Base-by-base conservation (phyloP, 2,329 filamentous ascomycete species). In the Verticillium klebahnii region DNA sequence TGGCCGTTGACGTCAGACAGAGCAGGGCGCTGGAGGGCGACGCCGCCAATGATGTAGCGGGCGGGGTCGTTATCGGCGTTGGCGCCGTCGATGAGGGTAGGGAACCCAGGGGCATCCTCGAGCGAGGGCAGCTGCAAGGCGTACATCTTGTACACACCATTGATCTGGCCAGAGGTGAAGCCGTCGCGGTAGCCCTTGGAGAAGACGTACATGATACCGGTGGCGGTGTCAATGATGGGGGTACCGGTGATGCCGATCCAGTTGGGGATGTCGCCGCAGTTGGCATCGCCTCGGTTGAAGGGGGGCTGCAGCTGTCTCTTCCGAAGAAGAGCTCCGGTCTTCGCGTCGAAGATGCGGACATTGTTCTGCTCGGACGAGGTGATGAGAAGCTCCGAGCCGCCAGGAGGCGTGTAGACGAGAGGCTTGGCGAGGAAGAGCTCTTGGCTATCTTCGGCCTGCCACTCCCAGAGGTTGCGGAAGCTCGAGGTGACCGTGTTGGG, bases 1-100 rank as follows among this genome's bases (percentile, higher is more conserved):
- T 75, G 70, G 29, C 75, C 74, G 36, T 78, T 66, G 54, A 66
- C 58, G 34, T 66, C 62, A 19, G 65, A 60, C 50, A 81, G 64
- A 37, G 75, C 73, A 1, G 78, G 76, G 19, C 78, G 71, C 67
- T 82, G 80, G 56, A 81, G 71, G 31, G 80, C 72, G 5, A 77
- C 73, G 1, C 80, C 80, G 5, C 78, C 78, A 40, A 79, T 69
- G 64, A 82, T 81, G 50, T 77, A 79, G 61, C 77, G 75, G 1
- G 72, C 68, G 8, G 70, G 66, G 63, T 81, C 78, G 62, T 81
- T 81, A 59, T 80, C 77, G n/a, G 78, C 77, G 25, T 71, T 69
- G 23, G 70, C 65, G 5, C 78, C 79, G 67, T 82, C 79, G 25
- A 82, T 69, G 23, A 75, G 62, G n/a, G 79, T 70, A 0, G 80